Evolutionary conservation across 176 grass and related monocot species (phyloP), one percentile per base, ranked within the genome.

Genomic region (Metroxylon sagu): DNA sequence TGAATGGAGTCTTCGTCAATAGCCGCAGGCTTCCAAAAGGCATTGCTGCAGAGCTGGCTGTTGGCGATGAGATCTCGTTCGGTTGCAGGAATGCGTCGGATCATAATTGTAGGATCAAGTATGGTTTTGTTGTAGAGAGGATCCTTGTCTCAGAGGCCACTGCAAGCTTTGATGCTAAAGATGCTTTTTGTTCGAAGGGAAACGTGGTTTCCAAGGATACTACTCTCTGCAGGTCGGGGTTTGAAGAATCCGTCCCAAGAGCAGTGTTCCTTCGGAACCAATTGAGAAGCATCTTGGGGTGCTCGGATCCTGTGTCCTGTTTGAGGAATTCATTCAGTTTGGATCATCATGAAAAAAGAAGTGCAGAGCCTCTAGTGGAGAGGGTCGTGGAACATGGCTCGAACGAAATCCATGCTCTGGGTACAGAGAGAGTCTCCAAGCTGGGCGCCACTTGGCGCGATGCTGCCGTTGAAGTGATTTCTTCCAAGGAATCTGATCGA

Each of bases 241-340:
- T 19, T 21, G 10, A 58, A 56, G 65, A 48, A 30, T 25, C 80
- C 70, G 70, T 74, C 16, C 67, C 70, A 26, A 83, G 76, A 69
- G 82, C 85, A n/a, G 62, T 80, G 26, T 77, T 68, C 23, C 76
- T 95, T 25, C 58, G 72, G 70, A 77, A 72, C 8, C 70, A 81
- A 64, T 64, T 95, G 19, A 85, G 79, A 67, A 72, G 61, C 19
- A 85, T 85, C 50, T 70, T 81, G 1, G 25, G 67, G 26, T 83
- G 89, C n/a, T 56, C 69, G 6, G 89, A 89, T 52, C 89, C 85
- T 43, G 58, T 95, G 67, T 85, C 76, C 48, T 89, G 82, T 35
- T 71, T 89, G 61, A 86, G 73, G 59, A 79, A 62, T 59, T 66
- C 72, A 5, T 18, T 23, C 12, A 30, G 49, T 67, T 73, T 65